Evolutionary conservation across 768 basidiomycete species (phyloP).

Genomic region (Trametes sanguinea): DNA sequence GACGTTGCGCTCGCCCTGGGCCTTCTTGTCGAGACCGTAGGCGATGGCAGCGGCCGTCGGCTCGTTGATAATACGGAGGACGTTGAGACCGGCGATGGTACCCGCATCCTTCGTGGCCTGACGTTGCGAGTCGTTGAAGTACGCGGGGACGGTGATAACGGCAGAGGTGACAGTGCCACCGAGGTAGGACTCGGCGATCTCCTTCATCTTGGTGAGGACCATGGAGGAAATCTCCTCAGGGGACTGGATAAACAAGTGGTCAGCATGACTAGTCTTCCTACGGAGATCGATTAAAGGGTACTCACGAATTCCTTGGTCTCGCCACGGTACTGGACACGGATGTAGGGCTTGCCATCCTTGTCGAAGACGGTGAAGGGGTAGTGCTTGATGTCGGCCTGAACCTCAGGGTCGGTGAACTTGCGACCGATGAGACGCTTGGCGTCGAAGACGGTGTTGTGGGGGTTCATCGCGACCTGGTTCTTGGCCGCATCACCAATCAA

Average conservation of each 20-base stretch:
- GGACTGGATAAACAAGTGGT: constrained; percentile 51
- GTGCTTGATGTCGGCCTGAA: constrained; percentile 82
- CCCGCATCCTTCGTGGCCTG: constrained; percentile 99
- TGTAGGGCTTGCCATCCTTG: constrained; percentile 86
- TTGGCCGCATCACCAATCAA: constrained; percentile 99
- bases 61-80: constrained; percentile 99
- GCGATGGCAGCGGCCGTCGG: constrained; percentile 98
- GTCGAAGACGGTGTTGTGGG: constrained; percentile 94
- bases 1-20: constrained; percentile 87
- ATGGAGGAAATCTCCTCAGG: constrained; percentile 99
- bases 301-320: constrained; percentile 92
- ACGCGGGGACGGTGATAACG: constrained; percentile 95
- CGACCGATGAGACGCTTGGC: constrained; percentile 98
- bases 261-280: constrained; percentile 5
- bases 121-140: constrained; percentile 99
- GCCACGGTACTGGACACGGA: constrained; percentile 88
- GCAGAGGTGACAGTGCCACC: constrained; percentile 84
- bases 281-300: constrained; percentile 11
- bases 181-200: constrained; percentile 95
- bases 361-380: constrained; percentile 93
- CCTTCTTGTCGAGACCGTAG: constrained; percentile 97
- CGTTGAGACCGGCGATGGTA: constrained; percentile 89
- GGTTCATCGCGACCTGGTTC: constrained; percentile 99
- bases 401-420: constrained; percentile 83
- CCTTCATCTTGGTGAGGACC: constrained; percentile 98